Evolutionary conservation across 1,284 basidiomycete genomes (phyloP).

Genomic region (Pisolithus thermaeus): DNA sequence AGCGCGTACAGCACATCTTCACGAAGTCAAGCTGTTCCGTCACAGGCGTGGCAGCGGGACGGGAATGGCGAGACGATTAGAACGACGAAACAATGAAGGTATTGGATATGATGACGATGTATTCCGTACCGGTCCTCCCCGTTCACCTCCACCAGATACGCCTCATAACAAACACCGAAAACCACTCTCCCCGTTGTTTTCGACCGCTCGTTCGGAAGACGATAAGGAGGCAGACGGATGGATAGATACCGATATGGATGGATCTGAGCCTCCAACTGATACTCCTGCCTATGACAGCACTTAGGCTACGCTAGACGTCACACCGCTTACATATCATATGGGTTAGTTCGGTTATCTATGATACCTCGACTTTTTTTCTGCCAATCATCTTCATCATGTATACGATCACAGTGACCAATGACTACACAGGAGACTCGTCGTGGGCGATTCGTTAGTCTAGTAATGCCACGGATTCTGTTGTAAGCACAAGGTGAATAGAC

Average conservation of each 20-base stretch:
- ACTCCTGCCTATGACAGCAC: constrained; percentile 10
- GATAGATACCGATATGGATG: constrained; percentile 26
- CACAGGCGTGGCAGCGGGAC: constrained; percentile 10
- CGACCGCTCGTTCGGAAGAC: constrained; percentile 7
- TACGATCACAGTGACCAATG: no score
- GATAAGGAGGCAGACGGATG: constrained; percentile 18
- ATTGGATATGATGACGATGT: constrained; percentile 11
- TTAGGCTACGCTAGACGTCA: no score
- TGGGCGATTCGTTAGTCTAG: no score
- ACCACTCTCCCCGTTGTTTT: constrained; percentile 5
- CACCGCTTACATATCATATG: no score
- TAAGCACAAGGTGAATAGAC: no score
- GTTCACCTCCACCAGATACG: background rate
- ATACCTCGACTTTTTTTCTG: no score
- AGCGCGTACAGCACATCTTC: constrained; percentile 68
- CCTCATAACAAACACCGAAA: constrained; percentile 1
- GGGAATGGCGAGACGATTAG: background rate
- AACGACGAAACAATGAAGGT: constrained; percentile 15
- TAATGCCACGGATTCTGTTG: no score
- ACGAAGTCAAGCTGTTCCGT: constrained; percentile 45
- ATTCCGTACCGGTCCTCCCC: constrained; percentile 1
- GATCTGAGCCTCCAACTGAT: constrained; percentile 6
- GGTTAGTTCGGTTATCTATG: no score
- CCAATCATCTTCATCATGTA: no score
- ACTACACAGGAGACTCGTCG: no score